Conservation (phyloP, 345 rosid species). For the Euphorbia peplus region DNA sequence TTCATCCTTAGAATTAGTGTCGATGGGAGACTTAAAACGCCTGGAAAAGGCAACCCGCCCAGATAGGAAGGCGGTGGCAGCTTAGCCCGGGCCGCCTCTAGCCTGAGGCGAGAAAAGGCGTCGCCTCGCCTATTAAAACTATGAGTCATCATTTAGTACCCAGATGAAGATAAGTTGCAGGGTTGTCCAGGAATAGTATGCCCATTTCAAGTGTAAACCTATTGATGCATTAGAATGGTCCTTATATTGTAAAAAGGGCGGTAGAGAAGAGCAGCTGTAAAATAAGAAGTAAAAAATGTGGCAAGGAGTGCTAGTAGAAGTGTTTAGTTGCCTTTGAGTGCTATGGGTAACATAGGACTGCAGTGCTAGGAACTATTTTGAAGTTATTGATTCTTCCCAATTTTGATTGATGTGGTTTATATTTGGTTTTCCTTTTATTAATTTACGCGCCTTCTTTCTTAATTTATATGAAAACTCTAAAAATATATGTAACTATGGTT, state of each 20-base stretch:
- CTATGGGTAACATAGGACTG: background rate
- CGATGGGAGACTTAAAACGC: no score
- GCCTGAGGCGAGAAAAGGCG: no score
- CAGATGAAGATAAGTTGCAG: background rate
- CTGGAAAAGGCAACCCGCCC: no score
- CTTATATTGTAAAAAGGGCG: background rate
- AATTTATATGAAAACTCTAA: background rate
- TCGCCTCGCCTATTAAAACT: no score
- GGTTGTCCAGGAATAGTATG: background rate
- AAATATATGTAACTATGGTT: background rate
- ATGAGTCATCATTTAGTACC: no score
- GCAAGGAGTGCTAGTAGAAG: background rate
- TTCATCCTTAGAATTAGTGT: no score
- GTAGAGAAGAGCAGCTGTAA: no score
- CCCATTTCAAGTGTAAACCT: background rate
- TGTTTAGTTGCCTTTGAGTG: background rate
- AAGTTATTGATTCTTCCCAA: background rate
- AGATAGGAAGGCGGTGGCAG: no score
- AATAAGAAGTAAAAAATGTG: background rate
- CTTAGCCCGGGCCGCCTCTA: no score
- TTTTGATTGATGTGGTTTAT: background rate
- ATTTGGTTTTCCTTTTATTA: background rate
- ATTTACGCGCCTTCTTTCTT: background rate
- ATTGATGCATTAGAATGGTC: background rate
- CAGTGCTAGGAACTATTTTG: background rate